Conservation (phyloP, 768 basidiomycete species). For the Pleurotus tuoliensis region DNA sequence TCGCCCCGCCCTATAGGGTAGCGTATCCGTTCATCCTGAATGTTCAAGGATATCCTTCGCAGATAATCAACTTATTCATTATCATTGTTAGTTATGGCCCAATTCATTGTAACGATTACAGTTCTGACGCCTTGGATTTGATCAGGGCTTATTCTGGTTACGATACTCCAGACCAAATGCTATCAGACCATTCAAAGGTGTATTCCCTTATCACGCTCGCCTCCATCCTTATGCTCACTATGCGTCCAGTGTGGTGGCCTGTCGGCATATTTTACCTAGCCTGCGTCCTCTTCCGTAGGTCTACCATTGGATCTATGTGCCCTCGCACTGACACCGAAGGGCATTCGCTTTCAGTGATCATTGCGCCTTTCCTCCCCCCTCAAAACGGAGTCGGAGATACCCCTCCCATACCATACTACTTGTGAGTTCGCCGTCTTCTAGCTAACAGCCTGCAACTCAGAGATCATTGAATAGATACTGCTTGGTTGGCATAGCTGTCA, state of each 20-base stretch:
- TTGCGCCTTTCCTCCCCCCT: slow-evolving; percentile 55
- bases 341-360: slow-evolving; percentile 32
- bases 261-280: slow-evolving; percentile 52
- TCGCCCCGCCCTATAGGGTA: slow-evolving; percentile 47
- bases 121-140: neutral
- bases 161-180: slow-evolving; percentile 45
- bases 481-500: slow-evolving; percentile 47
- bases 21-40: slow-evolving; percentile 63
- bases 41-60: slow-evolving; percentile 46
- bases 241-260: slow-evolving; percentile 48
- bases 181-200: slow-evolving; percentile 51
- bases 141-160: slow-evolving; percentile 52
- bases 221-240: no score
- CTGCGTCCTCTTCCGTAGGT: slow-evolving; percentile 47
- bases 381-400: slow-evolving; percentile 54
- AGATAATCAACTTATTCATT: slow-evolving; percentile 56
- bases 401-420: slow-evolving; percentile 56
- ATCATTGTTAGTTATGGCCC: slow-evolving; percentile 39
- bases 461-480: slow-evolving; percentile 35
- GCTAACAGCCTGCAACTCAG: neutral
- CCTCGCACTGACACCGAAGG: neutral
- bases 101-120: neutral
- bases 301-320: no score
- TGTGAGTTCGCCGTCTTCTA: slow-evolving; percentile 23
- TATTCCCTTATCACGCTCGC: neutral